A percentile compares a stretch with the other conserved stretches of the same genome.
phyloP scores from a whole-genome alignment of 441 rosid species.

The Arabidopsis hybrid region DNA sequence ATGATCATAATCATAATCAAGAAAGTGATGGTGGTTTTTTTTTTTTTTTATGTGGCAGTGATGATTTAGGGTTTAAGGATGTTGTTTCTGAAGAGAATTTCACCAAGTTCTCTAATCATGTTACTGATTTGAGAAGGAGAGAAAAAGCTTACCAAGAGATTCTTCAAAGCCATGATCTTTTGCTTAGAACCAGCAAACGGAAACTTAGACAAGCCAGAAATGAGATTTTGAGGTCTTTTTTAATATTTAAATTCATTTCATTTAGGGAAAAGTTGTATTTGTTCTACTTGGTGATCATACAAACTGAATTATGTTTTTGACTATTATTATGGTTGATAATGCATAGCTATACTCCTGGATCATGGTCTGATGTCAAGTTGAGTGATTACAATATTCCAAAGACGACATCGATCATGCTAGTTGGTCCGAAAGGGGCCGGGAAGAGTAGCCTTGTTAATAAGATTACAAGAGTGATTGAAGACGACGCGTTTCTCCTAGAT shows the following conservation, averaged over 20 bases:
- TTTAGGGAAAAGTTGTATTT: background rate
- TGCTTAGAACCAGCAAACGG: slow-evolving; percentile 33
- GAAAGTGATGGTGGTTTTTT: background rate
- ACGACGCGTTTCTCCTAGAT: slow-evolving; percentile 62
- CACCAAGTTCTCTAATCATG: slow-evolving; percentile 32
- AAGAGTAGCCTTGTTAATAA: slow-evolving; percentile 85
- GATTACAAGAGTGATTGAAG: slow-evolving; percentile 74
- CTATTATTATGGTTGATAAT: background rate
- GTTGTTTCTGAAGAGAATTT: slow-evolving; percentile 33
- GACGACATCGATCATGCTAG: slow-evolving; percentile 61
- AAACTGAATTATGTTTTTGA: background rate
- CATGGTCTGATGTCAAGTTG: slow-evolving; percentile 56
- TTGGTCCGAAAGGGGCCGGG: slow-evolving; percentile 88
- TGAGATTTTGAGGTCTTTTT: slow-evolving; percentile 60
- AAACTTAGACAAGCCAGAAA: slow-evolving; percentile 51
- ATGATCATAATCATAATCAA: slow-evolving; percentile 6
- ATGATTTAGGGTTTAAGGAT: slow-evolving; percentile 32
- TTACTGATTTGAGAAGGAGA: slow-evolving; percentile 44
- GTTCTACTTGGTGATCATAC: background rate
- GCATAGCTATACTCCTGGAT: slow-evolving; percentile 63
- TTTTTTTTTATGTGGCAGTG: slow-evolving; percentile 19
- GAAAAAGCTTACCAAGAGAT: slow-evolving; percentile 52
- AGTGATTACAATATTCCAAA: slow-evolving; percentile 60
- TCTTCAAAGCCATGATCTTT: slow-evolving; percentile 54
- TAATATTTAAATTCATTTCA: background rate